These are phyloP conservation scores for Taphrina deformans DNA, from an alignment of 1,139 yeast species.

Conservation along the genomic window DNA sequence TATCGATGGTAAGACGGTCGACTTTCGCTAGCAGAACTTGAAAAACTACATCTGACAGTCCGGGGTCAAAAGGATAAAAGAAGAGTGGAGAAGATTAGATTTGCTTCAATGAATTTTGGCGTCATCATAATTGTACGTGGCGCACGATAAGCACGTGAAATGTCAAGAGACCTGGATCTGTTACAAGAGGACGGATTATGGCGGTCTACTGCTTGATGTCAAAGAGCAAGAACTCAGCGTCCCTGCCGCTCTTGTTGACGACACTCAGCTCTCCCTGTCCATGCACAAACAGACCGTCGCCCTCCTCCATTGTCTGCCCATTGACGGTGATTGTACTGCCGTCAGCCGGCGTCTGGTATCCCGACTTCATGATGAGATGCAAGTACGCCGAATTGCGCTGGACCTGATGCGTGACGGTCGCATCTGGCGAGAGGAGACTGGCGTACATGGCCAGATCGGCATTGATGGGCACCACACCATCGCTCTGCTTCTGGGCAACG, in stretches of 20 bases:
- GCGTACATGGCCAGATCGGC: conserved; percentile 31
- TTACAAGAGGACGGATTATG: too few species aligned
- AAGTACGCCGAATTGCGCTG: conserved; percentile 27
- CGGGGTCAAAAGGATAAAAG: too few species aligned
- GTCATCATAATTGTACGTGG: not conserved
- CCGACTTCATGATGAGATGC: conserved; percentile 32
- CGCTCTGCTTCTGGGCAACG: not conserved
- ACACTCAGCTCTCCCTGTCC: conserved; percentile 14
- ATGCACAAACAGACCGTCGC: conserved; percentile 28
- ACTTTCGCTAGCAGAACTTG: too few species aligned
- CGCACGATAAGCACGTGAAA: too few species aligned
- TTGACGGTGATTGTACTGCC: conserved; percentile 21
- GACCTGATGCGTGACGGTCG: conserved; percentile 29
- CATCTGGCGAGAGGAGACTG: conserved; percentile 24
- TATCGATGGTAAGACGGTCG: too few species aligned
- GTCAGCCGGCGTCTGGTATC: conserved; percentile 25
- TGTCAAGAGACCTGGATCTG: not conserved
- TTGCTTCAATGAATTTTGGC: not conserved
- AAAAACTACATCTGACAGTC: too few species aligned
- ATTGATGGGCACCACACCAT: conserved; percentile 28
- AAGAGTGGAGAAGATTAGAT: not conserved
- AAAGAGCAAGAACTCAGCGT: conserved; percentile 27
- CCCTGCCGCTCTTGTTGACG: not conserved
- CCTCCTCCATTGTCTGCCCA: conserved; percentile 21
- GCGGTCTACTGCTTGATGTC: conserved; percentile 2